These are phyloP conservation scores for Phytopythium vexans DNA, from an alignment of 352 stramenopile species.

Conservation along the genomic window DNA sequence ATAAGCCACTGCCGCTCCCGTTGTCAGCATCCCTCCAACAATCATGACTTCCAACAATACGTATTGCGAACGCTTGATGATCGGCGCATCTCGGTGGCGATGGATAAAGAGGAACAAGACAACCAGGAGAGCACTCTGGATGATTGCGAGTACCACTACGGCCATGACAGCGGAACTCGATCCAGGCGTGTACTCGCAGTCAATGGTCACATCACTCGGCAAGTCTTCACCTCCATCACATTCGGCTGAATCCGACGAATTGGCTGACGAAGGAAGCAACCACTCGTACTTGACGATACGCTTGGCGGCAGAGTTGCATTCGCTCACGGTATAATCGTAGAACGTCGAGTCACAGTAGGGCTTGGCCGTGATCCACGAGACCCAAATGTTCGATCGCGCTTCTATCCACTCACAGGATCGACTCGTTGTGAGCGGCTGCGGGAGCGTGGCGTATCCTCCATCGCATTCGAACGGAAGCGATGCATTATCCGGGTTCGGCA, in stretches of 20 bases:
- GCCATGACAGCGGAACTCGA: constrained; percentile 1
- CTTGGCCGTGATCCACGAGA: constrained; percentile 12
- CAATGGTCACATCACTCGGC: constrained; percentile 1
- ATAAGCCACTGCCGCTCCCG: constrained; percentile 24
- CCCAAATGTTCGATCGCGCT: constrained; percentile 10
- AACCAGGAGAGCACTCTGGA: constrained; percentile 15
- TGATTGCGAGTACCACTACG: constrained; percentile 6
- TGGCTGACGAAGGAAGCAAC: constrained; percentile 9
- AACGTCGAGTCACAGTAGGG: constrained; percentile 20
- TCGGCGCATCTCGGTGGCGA: constrained; percentile 26
- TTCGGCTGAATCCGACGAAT: constrained; percentile 7
- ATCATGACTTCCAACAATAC: constrained; percentile 41
- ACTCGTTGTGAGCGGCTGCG: constrained; percentile 15
- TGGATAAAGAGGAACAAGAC: constrained; percentile 21
- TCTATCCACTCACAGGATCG: constrained; percentile 22
- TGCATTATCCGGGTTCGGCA: constrained; percentile 12
- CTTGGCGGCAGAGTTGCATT: constrained; percentile 9
- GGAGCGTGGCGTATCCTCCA: constrained; percentile 14
- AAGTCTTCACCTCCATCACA: constrained; percentile 8
- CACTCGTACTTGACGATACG: constrained; percentile 9
- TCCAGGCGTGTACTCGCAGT: constrained; percentile 13
- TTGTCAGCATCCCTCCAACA: constrained; percentile 34
- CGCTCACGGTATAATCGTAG: constrained; percentile 22
- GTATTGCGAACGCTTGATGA: constrained; percentile 45
- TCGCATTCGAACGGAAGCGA: constrained; percentile 25